Evolutionary conservation across 768 basidiomycete species (phyloP).

Genomic region (Lactifluus subvellereus): DNA sequence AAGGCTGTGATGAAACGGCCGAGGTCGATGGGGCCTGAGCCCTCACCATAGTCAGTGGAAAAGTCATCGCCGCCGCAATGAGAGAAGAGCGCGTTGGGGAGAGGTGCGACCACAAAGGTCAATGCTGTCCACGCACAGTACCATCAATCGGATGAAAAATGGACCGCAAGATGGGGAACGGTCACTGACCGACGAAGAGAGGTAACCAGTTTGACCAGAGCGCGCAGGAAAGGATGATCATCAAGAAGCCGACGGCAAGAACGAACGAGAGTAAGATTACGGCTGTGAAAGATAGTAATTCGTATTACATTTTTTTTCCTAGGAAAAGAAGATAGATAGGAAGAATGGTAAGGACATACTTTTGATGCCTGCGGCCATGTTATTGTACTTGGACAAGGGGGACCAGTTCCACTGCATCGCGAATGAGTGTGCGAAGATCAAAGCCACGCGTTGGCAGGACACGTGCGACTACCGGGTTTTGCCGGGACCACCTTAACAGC

Average conservation of each 20-base stretch:
- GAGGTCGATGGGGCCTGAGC: conserved; percentile 71
- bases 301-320: background rate
- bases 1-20: conserved; percentile 91
- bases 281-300: conserved; percentile 42
- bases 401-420: conserved; percentile 5
- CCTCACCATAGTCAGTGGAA: conserved; percentile 66
- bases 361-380: conserved; percentile 26
- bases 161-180: background rate
- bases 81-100: conserved; percentile 92
- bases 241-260: conserved; percentile 93
- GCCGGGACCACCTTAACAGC: background rate
- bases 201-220: conserved; percentile 97
- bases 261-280: conserved; percentile 97
- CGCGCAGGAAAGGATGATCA: conserved; percentile 96
- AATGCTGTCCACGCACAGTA: conserved; percentile 50
- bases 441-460: background rate
- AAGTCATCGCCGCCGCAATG: conserved; percentile 91
- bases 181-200: conserved; percentile 79
- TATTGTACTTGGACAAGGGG: conserved; percentile 12
- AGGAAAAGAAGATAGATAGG: background rate
- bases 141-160: background rate
- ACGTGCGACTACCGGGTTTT: background rate
- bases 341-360: conserved; percentile 8
- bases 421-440: background rate
- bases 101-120: conserved; percentile 90